phyloP scores from a whole-genome alignment of 1,284 basidiomycete genomes.

The Thecaphora thlaspeos region DNA sequence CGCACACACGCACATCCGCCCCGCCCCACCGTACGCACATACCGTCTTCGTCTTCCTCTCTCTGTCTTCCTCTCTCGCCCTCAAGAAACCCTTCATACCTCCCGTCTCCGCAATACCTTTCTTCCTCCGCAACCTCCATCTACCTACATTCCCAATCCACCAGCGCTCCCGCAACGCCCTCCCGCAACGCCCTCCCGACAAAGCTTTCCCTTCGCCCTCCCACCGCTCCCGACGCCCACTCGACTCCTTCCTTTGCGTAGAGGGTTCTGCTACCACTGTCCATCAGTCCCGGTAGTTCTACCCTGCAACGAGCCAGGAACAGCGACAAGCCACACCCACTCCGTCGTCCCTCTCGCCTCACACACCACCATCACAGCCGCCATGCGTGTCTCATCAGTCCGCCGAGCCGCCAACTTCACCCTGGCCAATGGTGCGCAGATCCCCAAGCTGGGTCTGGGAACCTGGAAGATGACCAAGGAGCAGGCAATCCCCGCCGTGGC shows the following conservation, averaged over 20 bases:
- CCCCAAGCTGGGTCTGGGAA: slow-evolving; percentile 48
- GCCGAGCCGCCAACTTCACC: slow-evolving; percentile 39
- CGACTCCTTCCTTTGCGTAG: neutral
- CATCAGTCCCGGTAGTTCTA: no score
- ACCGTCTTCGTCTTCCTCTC: neutral
- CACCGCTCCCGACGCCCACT: neutral
- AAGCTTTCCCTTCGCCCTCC: neutral
- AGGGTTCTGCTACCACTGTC: no score
- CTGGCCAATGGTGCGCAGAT: slow-evolving; percentile 48
- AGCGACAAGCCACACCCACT: no score
- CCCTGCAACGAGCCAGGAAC: neutral
- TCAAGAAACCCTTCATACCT: no score
- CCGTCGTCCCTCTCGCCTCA: no score
- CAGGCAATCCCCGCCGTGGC: slow-evolving; percentile 63
- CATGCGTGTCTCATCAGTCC: slow-evolving; percentile 42
- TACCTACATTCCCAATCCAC: neutral
- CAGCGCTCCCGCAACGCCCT: neutral
- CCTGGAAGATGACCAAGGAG: slow-evolving; percentile 47
- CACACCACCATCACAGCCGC: slow-evolving; percentile 3
- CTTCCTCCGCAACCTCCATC: neutral
- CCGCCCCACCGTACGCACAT: neutral
- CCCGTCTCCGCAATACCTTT: no score
- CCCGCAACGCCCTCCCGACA: no score
- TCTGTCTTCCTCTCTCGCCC: neutral
- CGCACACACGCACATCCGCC: neutral